phyloP scores from a whole-genome alignment of 2,329 filamentous ascomycete genomes.

The Neonectria punicea region DNA sequence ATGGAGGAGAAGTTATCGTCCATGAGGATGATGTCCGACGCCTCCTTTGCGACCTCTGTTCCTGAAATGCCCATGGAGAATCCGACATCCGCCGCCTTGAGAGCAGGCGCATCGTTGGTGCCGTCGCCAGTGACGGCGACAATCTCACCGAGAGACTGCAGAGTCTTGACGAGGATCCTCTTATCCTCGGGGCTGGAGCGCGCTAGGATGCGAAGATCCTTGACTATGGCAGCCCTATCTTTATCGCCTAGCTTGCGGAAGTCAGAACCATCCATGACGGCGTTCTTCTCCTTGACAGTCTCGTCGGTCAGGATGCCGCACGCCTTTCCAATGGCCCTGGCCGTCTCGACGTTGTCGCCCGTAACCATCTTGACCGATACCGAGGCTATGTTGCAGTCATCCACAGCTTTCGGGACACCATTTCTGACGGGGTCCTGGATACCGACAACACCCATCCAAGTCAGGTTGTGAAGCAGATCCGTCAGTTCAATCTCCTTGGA shows the following conservation, averaged over 20 bases:
- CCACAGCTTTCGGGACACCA: conserved; percentile 70
- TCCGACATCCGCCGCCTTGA: conserved; percentile 74
- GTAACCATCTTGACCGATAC: conserved; percentile 75
- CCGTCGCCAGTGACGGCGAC: conserved; percentile 75
- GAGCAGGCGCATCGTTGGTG: conserved; percentile 73
- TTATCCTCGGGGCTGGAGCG: conserved; percentile 78
- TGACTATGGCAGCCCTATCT: conserved; percentile 61
- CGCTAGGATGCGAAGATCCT: conserved; percentile 73
- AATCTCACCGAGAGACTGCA: conserved; percentile 73
- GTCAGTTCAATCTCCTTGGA: no score
- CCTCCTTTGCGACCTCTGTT: conserved; percentile 58
- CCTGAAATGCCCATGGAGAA: conserved; percentile 76
- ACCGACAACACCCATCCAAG: conserved; percentile 63
- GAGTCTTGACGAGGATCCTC: conserved; percentile 69
- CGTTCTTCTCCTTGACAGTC: conserved; percentile 65
- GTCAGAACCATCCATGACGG: conserved; percentile 63
- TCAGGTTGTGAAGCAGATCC: conserved; percentile 42
- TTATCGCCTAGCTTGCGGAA: conserved; percentile 66
- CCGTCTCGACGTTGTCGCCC: conserved; percentile 57
- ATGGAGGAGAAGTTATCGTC: conserved; percentile 75
- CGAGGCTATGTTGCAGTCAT: conserved; percentile 70
- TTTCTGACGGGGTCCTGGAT: conserved; percentile 75
- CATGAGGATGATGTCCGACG: conserved; percentile 70
- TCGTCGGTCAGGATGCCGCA: conserved; percentile 51
- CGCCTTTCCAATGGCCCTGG: conserved; percentile 54